phyloP scores from a whole-genome alignment of 2,329 filamentous ascomycete species.

The Alternaria metachromatica region DNA sequence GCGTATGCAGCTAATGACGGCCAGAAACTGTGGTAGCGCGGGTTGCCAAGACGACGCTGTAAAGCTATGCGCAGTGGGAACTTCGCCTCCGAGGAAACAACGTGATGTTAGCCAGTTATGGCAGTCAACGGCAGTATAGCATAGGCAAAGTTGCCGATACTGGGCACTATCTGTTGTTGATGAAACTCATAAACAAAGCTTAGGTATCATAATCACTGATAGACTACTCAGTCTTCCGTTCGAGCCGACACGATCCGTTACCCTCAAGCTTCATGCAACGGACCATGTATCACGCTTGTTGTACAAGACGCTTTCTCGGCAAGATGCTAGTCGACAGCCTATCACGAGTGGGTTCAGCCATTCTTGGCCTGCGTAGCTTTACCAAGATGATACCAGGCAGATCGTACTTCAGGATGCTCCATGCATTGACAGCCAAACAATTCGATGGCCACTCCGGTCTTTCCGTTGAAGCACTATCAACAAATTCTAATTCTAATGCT shows the following conservation, averaged over 20 bases:
- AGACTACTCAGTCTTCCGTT: slow-evolving; percentile 38
- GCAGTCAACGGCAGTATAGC: slow-evolving; percentile 45
- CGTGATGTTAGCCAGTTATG: slow-evolving; percentile 42
- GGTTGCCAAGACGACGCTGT: slow-evolving; percentile 15
- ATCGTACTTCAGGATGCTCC: not conserved
- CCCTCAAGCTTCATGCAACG: slow-evolving; percentile 31
- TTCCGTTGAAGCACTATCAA: not conserved
- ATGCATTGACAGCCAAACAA: not conserved
- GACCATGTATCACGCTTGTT: slow-evolving; percentile 26
- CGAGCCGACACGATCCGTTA: slow-evolving; percentile 21
- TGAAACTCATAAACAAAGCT: slow-evolving; percentile 6
- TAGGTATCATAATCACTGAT: slow-evolving; percentile 35
- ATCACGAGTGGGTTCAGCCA: slow-evolving; percentile 20
- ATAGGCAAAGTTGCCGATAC: not conserved
- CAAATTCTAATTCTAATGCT: slow-evolving; percentile 4
- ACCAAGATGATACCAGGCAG: not conserved
- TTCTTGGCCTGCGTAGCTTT: not conserved
- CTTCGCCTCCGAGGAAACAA: slow-evolving; percentile 44
- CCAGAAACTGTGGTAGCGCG: slow-evolving; percentile 15
- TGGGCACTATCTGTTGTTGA: not conserved
- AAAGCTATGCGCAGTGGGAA: slow-evolving; percentile 25
- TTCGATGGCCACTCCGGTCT: not conserved
- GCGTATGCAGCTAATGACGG: slow-evolving; percentile 12
- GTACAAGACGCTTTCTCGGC: slow-evolving; percentile 26
- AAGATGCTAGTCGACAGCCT: slow-evolving; percentile 13